A percentile compares a stretch with the other conserved stretches of the same genome.
phyloP scores from a whole-genome alignment of 2,329 filamentous ascomycete species.

The Teratosphaeria pseudoeucalypti region DNA sequence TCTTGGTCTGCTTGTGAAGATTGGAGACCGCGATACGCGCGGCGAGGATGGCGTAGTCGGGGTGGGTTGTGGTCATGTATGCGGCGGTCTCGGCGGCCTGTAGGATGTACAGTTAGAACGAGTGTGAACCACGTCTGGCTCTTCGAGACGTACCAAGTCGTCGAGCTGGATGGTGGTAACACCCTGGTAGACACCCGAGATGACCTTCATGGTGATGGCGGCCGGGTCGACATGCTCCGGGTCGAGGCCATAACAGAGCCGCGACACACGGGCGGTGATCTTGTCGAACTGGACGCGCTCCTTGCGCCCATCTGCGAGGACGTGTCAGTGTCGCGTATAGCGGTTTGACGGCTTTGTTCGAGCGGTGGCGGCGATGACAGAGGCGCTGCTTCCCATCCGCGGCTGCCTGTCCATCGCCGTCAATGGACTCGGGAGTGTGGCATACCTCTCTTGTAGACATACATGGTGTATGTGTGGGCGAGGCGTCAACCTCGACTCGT shows the following conservation, averaged over 20 bases:
- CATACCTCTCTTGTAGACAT: conserved; percentile 53
- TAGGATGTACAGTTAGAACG: conserved; percentile 7
- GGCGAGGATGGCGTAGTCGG: conserved; percentile 96
- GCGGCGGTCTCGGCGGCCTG: conserved; percentile 97
- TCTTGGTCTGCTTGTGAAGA: conserved; percentile 99
- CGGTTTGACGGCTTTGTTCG: not conserved
- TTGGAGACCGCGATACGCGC: conserved; percentile 98
- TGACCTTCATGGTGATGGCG: conserved; percentile 98
- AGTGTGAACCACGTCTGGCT: not conserved
- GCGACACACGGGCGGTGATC: conserved; percentile 96
- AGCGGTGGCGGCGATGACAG: not conserved
- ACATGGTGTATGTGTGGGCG: conserved; percentile 38
- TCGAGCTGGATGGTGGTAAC: conserved; percentile 95
- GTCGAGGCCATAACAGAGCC: conserved; percentile 95
- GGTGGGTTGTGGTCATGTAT: conserved; percentile 99
- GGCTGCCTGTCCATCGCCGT: not conserved
- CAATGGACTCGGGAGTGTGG: not conserved
- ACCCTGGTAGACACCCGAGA: conserved; percentile 96
- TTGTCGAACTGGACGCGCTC: conserved; percentile 99
- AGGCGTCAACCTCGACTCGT: conserved; percentile 15
- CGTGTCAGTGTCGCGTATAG: not conserved
- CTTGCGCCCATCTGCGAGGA: conserved; percentile 78
- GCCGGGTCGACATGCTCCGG: conserved; percentile 93
- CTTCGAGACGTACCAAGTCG: conserved; percentile 63
- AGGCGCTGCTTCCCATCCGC: not conserved